A percentile compares a stretch with the other conserved stretches of the same genome.
These are phyloP conservation scores for Populus hybrid DNA, from an alignment of 441 rosid genomes.

Conservation along the genomic window DNA sequence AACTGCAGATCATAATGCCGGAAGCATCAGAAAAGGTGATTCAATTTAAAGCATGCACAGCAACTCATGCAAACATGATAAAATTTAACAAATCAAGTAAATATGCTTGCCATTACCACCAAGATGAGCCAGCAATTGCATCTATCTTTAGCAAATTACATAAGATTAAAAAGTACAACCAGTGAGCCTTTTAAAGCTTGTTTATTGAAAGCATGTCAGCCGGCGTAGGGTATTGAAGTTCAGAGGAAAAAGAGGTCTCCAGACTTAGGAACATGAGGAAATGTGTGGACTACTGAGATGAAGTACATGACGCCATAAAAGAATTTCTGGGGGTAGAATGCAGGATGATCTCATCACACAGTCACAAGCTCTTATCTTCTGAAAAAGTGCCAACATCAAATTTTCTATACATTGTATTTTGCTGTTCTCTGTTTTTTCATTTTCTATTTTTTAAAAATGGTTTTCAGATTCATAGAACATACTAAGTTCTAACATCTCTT, in stretches of 20 bases:
- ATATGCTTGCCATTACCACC: not conserved
- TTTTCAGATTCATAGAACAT: no score
- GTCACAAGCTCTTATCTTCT: no score
- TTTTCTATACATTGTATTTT: no score
- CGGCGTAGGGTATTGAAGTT: not conserved
- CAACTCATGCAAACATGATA: not conserved
- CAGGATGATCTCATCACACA: not conserved
- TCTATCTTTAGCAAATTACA: not conserved
- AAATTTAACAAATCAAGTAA: not conserved
- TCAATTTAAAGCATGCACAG: not conserved
- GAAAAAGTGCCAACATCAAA: no score
- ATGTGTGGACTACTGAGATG: not conserved
- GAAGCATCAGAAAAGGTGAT: slow-evolving; percentile 8
- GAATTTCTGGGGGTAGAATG: not conserved
- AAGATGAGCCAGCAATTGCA: not conserved
- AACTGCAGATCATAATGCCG: slow-evolving; percentile 44
- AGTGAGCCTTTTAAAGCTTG: not conserved
- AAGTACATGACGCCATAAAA: not conserved
- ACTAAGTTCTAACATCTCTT: no score
- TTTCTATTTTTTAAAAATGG: no score
- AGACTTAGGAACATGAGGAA: not conserved
- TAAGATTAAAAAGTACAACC: not conserved
- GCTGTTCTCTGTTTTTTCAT: no score
- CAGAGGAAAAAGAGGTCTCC: not conserved
- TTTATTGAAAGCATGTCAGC: not conserved